Evolutionary conservation across 306 rosid species (phyloP).

Genomic region (Pterocarpus santalinus): DNA sequence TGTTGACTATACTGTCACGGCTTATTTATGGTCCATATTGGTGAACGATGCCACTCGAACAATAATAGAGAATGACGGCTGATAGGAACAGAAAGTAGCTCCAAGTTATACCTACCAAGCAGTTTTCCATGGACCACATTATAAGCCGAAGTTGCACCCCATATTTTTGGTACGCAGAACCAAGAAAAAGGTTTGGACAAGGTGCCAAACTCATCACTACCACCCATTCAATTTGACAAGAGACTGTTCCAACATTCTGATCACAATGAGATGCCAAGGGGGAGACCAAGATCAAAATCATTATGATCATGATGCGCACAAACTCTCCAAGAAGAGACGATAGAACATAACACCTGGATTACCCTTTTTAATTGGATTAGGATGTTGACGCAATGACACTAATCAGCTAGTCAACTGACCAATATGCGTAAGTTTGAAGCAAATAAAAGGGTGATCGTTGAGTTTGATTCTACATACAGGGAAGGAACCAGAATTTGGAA

Average conservation of each 20-base stretch:
- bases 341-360: constrained; percentile 7
- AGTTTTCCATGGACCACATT: constrained; percentile 37
- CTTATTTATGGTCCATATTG: constrained; percentile 44
- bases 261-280: constrained; percentile 2
- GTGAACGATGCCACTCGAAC: constrained; percentile 16
- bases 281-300: constrained; percentile 39
- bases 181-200: constrained; percentile 29
- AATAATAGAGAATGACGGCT: constrained; percentile 20
- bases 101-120: constrained; percentile 30
- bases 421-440: constrained; percentile 44
- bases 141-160: constrained; percentile 15
- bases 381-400: not conserved
- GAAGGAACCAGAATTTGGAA: constrained; percentile 10
- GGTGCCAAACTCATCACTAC: constrained; percentile 50
- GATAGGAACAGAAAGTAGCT: constrained; percentile 17
- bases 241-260: constrained; percentile 25
- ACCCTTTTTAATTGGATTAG: constrained; percentile 6
- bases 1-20: not conserved
- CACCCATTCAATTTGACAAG: constrained; percentile 37
- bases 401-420: constrained; percentile 28
- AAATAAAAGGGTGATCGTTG: constrained; percentile 27
- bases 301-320: constrained; percentile 37
- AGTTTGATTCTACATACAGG: constrained; percentile 29
- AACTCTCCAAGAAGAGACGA: constrained; percentile 10
- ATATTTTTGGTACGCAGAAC: not conserved